Percentiles rank a stretch among this genome's conserved stretches.
Conservation (phyloP, 352 stramenopile species). For the Globisporangium spiculum region DNA sequence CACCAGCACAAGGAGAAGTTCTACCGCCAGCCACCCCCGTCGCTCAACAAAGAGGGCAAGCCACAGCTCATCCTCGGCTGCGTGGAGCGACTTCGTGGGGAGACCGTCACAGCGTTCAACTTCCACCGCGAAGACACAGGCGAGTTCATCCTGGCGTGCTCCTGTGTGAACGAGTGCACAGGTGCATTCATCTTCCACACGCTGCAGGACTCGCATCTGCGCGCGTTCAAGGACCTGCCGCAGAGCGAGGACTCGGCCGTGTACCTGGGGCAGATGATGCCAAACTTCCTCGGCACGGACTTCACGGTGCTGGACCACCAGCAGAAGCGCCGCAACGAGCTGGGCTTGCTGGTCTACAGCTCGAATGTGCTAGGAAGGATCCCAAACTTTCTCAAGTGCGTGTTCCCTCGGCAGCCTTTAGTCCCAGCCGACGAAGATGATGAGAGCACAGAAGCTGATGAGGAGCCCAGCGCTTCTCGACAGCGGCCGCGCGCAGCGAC, state of each 20-base stretch:
- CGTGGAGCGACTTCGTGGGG: constrained; percentile 62
- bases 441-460: constrained; percentile 14
- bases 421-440: constrained; percentile 8
- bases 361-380: constrained; percentile 77
- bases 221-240: constrained; percentile 68
- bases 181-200: constrained; percentile 84
- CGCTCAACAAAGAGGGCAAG: background rate
- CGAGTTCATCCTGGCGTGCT: constrained; percentile 73
- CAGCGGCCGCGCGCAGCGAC: constrained; percentile 14
- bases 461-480: background rate
- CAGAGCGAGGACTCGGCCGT: constrained; percentile 74
- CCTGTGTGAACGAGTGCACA: constrained; percentile 61
- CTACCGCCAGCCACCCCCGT: constrained; percentile 36
- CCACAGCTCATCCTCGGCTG: constrained; percentile 55
- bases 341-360: constrained; percentile 76
- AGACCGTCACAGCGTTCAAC: constrained; percentile 84
- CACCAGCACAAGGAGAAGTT: constrained; percentile 77
- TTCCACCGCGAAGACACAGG: constrained; percentile 81
- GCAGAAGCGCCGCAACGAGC: constrained; percentile 58
- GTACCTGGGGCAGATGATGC: constrained; percentile 73
- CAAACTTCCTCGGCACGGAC: constrained; percentile 83
- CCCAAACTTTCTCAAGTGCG: constrained; percentile 69
- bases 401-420: constrained; percentile 38
- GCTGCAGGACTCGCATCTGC: constrained; percentile 67
- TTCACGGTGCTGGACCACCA: constrained; percentile 84